These are phyloP conservation scores for Cordyceps farinosa DNA, from an alignment of 2,329 filamentous ascomycete genomes.

Conservation along the genomic window DNA sequence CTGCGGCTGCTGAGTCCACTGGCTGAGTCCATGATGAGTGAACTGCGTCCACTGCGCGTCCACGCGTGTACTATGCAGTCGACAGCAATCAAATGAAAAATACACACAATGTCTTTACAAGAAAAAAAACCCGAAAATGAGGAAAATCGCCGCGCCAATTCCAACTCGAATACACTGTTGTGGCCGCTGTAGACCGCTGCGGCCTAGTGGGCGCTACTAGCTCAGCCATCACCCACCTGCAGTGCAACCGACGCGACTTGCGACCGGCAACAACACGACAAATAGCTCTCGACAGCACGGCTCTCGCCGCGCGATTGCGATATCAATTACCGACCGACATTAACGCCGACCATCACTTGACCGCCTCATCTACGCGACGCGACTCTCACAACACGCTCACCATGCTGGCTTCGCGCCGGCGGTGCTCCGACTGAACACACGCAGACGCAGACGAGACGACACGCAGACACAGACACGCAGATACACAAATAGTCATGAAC, in stretches of 20 bases:
- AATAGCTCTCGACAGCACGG: no score
- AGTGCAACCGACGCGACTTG: constrained; percentile 2
- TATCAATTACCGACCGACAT: background rate
- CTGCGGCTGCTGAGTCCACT: no score
- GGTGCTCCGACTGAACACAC: background rate
- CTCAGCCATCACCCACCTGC: background rate
- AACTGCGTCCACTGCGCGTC: no score
- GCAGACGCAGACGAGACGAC: background rate
- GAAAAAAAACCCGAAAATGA: no score
- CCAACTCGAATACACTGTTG: no score
- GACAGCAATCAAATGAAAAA: no score
- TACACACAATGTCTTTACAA: no score
- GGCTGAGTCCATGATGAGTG: no score
- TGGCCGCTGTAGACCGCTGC: background rate
- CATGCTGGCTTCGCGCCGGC: constrained; percentile 12
- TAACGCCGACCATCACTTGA: background rate
- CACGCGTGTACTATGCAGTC: no score
- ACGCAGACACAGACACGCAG: background rate
- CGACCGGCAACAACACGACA: constrained; percentile 4
- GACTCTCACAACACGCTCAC: constrained; percentile 1
- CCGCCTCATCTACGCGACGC: constrained; percentile 8
- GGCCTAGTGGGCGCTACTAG: background rate
- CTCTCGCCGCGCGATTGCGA: no score
- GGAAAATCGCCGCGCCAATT: no score
- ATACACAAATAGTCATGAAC: background rate